Conservation (phyloP, 306 rosid species). For the Inga laurina region DNA sequence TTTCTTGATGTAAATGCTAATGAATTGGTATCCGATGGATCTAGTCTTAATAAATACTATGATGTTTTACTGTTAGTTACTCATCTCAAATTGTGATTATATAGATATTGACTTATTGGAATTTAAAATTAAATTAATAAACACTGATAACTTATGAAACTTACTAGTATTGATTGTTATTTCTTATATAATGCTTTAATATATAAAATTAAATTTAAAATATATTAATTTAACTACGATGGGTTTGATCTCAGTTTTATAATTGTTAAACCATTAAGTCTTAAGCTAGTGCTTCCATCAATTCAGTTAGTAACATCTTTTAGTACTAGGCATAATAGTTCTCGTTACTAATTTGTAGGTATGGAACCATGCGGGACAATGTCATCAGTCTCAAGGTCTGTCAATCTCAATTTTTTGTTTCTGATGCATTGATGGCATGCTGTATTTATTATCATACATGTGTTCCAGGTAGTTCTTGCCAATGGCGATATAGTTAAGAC, state of each 20-base stretch:
- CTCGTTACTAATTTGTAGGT: constrained; percentile 67
- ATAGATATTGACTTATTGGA: not conserved
- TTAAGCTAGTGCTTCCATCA: not conserved
- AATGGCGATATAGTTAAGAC: constrained; percentile 92
- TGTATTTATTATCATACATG: constrained; percentile 35
- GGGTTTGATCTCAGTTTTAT: not conserved
- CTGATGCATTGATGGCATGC: constrained; percentile 17
- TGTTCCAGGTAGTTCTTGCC: constrained; percentile 84
- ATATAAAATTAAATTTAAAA: no score
- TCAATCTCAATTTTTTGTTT: constrained; percentile 19
- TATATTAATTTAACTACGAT: no score
- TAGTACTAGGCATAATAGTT: constrained; percentile 37
- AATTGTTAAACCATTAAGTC: not conserved
- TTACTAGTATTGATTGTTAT: no score
- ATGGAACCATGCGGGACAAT: constrained; percentile 98
- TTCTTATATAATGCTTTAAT: not conserved
- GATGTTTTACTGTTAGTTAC: no score
- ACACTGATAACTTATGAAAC: no score
- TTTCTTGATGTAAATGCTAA: no score
- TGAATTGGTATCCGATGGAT: no score
- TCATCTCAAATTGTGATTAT: no score
- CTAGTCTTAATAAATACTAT: no score
- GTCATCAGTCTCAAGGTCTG: constrained; percentile 89
- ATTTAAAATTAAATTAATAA: no score
- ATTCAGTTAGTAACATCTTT: not conserved